Evolutionary conservation across 176 grass and related monocot genomes (phyloP).

Genomic region (Areca catechu): DNA sequence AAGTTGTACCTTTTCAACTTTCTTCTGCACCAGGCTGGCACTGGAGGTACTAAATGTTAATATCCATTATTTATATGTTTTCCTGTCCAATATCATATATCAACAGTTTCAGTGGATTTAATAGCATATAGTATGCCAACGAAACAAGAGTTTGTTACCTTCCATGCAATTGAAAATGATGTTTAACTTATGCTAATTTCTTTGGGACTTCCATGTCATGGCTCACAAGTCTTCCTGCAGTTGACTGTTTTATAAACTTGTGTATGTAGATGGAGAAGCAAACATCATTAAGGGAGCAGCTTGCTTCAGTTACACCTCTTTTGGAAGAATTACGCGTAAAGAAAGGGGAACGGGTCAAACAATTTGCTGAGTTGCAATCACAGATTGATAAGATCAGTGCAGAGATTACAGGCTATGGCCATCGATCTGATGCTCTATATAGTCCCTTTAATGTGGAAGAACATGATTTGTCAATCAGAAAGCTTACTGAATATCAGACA

Average conservation of each 20-base stretch:
- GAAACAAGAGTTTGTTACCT: too few relatives aligned
- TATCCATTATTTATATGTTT: too few relatives aligned
- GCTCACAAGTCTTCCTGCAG: background rate
- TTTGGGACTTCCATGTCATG: too few relatives aligned
- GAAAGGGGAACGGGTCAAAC: constrained; percentile 72
- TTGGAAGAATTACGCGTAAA: constrained; percentile 80
- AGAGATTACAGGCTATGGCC: constrained; percentile 49
- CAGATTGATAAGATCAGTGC: constrained; percentile 85
- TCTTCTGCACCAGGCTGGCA: too few relatives aligned
- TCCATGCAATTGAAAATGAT: too few relatives aligned
- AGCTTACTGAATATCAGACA: constrained; percentile 66
- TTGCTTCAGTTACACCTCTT: constrained; percentile 57
- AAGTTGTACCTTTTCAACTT: too few relatives aligned
- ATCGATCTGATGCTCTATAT: constrained; percentile 20
- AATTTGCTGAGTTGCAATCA: constrained; percentile 54
- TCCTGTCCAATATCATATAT: too few relatives aligned
- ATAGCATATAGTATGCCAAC: too few relatives aligned
- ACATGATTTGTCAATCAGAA: constrained; percentile 81
- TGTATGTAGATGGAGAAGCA: constrained; percentile 52
- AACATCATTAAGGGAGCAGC: constrained; percentile 63
- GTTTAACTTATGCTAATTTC: too few relatives aligned
- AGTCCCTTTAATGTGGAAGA: constrained; percentile 39
- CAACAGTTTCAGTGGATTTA: too few relatives aligned
- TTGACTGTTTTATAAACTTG: constrained; percentile 10
- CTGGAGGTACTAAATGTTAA: too few relatives aligned